phyloP scores from a whole-genome alignment of 2,329 filamentous ascomycete species.

The Xylaria sp. region DNA sequence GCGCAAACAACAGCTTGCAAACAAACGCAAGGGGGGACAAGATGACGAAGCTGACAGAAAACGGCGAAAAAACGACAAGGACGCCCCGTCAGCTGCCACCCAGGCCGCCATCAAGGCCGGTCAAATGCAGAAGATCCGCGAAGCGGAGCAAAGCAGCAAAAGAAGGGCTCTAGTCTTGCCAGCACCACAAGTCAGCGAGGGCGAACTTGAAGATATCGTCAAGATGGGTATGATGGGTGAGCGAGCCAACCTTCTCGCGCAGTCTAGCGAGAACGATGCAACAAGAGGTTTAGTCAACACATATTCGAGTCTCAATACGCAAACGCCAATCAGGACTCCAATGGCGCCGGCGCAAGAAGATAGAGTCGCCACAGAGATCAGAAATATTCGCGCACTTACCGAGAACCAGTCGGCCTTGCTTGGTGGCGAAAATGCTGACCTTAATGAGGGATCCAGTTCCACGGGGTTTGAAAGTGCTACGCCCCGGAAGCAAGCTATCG shows the following conservation, averaged over 20 bases:
- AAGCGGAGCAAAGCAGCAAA: conserved; percentile 97
- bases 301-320: conserved; percentile 83
- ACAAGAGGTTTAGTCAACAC: conserved; percentile 88
- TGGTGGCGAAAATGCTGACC: conserved; percentile 91
- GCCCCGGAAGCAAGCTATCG: conserved; percentile 80
- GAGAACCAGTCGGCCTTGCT: conserved; percentile 93
- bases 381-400: conserved; percentile 90
- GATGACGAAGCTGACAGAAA: conserved; percentile 86
- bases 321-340: conserved; percentile 90
- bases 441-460: conserved; percentile 82
- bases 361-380: conserved; percentile 94
- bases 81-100: conserved; percentile 78
- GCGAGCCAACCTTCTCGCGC: conserved; percentile 79
- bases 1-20: conserved; percentile 87
- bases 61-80: conserved; percentile 88
- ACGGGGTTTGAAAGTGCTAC: conserved; percentile 89
- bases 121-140: conserved; percentile 92
- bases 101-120: conserved; percentile 93
- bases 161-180: conserved; percentile 85
- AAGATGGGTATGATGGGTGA: conserved; percentile 98
- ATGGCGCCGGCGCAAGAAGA: conserved; percentile 93
- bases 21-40: conserved; percentile 91
- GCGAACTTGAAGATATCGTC: conserved; percentile 95
- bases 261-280: conserved; percentile 82
- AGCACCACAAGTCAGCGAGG: conserved; percentile 89